These are phyloP conservation scores for Pachyrhizus erosus DNA, from an alignment of 306 rosid species.

Conservation along the genomic window DNA sequence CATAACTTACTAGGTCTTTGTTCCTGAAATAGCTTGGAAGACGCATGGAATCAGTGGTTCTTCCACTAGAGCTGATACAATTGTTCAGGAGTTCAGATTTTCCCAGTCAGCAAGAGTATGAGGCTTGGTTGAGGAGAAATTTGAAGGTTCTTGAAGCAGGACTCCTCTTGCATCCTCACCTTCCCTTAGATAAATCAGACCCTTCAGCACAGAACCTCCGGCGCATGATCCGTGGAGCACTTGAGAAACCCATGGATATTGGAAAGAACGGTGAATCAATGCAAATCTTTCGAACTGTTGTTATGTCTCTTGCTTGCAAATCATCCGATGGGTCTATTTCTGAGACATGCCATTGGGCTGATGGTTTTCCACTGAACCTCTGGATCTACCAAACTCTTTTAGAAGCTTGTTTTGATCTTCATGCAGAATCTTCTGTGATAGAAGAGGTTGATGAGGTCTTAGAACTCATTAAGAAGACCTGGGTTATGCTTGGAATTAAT, in stretches of 20 bases:
- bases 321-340: slow-evolving; percentile 71
- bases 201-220: slow-evolving; percentile 64
- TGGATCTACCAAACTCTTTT: slow-evolving; percentile 87
- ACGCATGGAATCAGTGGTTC: slow-evolving; percentile 82
- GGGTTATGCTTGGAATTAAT: slow-evolving; percentile 83
- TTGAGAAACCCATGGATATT: slow-evolving; percentile 73
- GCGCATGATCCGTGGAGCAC: slow-evolving; percentile 59
- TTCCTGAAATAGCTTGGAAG: slow-evolving; percentile 79
- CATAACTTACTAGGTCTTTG: slow-evolving; percentile 44
- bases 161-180: slow-evolving; percentile 70
- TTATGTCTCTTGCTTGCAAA: slow-evolving; percentile 79
- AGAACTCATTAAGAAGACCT: slow-evolving; percentile 92
- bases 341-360: slow-evolving; percentile 90
- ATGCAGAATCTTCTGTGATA: slow-evolving; percentile 69
- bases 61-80: slow-evolving; percentile 90
- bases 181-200: slow-evolving; percentile 70
- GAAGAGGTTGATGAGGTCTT: slow-evolving; percentile 97
- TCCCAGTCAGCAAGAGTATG: slow-evolving; percentile 72
- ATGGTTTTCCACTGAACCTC: slow-evolving; percentile 90
- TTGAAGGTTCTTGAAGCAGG: slow-evolving; percentile 88
- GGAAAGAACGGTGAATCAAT: slow-evolving; percentile 69
- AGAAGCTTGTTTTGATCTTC: slow-evolving; percentile 87
- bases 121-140: slow-evolving; percentile 82
- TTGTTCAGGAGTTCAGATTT: slow-evolving; percentile 80
- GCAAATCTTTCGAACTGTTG: slow-evolving; percentile 63